These are phyloP conservation scores for Globisporangium spiculum DNA, from an alignment of 352 stramenopile genomes.

Conservation along the genomic window DNA sequence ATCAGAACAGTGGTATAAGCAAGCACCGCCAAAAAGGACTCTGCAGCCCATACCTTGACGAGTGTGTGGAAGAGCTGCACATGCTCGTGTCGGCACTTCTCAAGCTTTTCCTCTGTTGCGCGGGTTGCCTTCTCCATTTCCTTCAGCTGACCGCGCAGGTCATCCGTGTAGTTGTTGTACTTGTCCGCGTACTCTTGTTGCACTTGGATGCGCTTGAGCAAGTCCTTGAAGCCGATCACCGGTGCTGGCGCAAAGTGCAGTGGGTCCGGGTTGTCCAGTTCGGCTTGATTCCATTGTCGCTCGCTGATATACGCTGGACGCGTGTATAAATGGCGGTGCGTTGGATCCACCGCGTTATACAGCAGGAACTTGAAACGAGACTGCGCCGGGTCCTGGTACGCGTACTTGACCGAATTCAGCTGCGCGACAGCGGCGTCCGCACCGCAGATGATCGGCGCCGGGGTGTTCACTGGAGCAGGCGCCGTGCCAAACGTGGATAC, in stretches of 20 bases:
- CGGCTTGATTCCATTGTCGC: slow-evolving; percentile 79
- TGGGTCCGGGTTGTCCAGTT: slow-evolving; percentile 85
- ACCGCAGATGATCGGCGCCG: slow-evolving; percentile 68
- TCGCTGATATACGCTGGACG: slow-evolving; percentile 83
- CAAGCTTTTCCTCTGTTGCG: slow-evolving; percentile 79
- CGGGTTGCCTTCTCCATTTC: slow-evolving; percentile 84
- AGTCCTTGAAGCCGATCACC: slow-evolving; percentile 73
- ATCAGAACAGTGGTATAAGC: background rate
- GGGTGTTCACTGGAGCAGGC: slow-evolving; percentile 34
- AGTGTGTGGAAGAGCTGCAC: slow-evolving; percentile 81
- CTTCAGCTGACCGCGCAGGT: slow-evolving; percentile 66
- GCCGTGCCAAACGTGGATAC: slow-evolving; percentile 32
- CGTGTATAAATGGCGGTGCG: slow-evolving; percentile 74
- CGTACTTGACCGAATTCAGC: slow-evolving; percentile 79
- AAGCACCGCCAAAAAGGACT: background rate
- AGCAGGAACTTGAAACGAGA: slow-evolving; percentile 89
- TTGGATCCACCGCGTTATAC: slow-evolving; percentile 87
- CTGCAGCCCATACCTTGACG: slow-evolving; percentile 44
- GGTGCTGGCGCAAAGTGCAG: slow-evolving; percentile 73
- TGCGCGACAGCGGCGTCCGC: slow-evolving; percentile 75
- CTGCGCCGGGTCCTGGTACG: slow-evolving; percentile 79
- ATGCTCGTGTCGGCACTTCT: slow-evolving; percentile 83
- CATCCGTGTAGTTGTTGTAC: slow-evolving; percentile 78
- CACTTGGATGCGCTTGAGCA: slow-evolving; percentile 81
- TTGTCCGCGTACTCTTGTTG: slow-evolving; percentile 80